Evolutionary conservation across 2,329 filamentous ascomycete species (phyloP).

Genomic region (Fusarium metavorans): DNA sequence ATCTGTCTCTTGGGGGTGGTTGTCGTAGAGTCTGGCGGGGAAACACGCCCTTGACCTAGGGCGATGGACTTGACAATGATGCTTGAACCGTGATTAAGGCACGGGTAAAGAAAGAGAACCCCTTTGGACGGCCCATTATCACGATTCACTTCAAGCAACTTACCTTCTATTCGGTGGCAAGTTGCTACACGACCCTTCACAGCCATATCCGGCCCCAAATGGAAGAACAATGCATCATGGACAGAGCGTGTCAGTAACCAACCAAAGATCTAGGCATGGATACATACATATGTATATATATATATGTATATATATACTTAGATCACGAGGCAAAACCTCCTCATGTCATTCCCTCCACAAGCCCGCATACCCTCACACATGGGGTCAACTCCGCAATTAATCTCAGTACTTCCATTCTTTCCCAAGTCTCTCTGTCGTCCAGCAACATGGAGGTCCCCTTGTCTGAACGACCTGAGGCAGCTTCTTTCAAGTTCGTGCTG

Average conservation of each 20-base stretch:
- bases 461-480: neutral
- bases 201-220: neutral
- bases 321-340: neutral
- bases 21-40: neutral
- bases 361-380: neutral
- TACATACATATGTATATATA: too few species aligned
- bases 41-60: neutral
- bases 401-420: neutral
- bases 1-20: neutral
- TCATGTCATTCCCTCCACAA: neutral
- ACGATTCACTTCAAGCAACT: neutral
- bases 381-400: neutral
- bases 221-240: neutral
- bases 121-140: neutral
- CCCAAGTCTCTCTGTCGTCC: neutral
- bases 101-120: neutral
- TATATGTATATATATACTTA: neutral
- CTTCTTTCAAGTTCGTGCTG: neutral
- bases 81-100: neutral
- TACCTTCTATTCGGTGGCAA: neutral
- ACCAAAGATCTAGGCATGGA: neutral
- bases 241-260: neutral
- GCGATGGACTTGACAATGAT: neutral
- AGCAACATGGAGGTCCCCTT: neutral
- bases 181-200: neutral